Conservation (phyloP, 202 grass and related monocot species). For the Panicum virgatum region DNA sequence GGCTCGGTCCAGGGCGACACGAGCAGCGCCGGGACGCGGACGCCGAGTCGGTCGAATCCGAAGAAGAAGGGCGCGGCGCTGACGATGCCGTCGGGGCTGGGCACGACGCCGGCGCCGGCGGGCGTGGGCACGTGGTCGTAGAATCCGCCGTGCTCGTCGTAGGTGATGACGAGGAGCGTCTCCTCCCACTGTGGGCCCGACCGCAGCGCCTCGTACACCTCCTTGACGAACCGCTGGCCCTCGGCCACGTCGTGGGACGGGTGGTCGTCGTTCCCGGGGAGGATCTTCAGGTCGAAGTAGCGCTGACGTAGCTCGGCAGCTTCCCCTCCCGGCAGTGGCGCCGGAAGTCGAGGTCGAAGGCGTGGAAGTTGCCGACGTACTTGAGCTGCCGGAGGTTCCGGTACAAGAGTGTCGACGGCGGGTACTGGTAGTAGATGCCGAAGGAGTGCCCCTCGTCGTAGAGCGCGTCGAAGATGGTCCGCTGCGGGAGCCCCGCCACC, state of each 20-base stretch:
- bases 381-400: too few relatives aligned
- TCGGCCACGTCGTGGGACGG: constrained; percentile 77
- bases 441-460: too few relatives aligned
- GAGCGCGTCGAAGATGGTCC: too few relatives aligned
- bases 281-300: constrained; percentile 69
- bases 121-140: constrained; percentile 86
- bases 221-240: constrained; percentile 76
- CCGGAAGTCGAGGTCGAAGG: too few relatives aligned
- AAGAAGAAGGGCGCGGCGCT: constrained; percentile 62
- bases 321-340: too few relatives aligned
- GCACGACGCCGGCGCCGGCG: constrained; percentile 46
- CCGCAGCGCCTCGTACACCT: constrained; percentile 71
- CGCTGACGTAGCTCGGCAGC: too few relatives aligned
- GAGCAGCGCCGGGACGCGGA: constrained; percentile 76
- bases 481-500: too few relatives aligned
- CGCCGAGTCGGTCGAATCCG: constrained; percentile 78
- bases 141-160: constrained; percentile 92
- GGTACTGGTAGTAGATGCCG: too few relatives aligned
- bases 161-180: constrained; percentile 67
- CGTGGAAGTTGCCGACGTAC: too few relatives aligned
- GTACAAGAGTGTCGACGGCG: too few relatives aligned
- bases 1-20: constrained; percentile 85
- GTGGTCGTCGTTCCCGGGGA: constrained; percentile 88
- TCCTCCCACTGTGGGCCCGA: constrained; percentile 78
- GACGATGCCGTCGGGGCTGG: constrained; percentile 70